These are phyloP conservation scores for Choiromyces venosus DNA, from an alignment of 495 filamentous ascomycete genomes.

Conservation along the genomic window DNA sequence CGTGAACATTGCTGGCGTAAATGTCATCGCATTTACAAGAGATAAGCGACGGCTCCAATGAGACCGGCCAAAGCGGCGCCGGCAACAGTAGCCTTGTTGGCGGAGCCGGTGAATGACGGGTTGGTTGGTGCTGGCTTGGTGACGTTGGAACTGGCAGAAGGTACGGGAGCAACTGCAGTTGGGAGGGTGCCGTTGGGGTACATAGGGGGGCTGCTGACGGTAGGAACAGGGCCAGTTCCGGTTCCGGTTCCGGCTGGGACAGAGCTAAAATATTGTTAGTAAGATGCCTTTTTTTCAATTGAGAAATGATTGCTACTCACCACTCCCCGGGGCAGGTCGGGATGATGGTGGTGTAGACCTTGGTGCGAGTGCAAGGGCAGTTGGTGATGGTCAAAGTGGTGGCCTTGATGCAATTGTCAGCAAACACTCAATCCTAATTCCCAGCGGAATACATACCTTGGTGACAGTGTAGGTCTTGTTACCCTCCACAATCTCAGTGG, in stretches of 20 bases:
- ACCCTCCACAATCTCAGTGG: slow-evolving; percentile 66
- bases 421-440: not conserved
- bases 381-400: slow-evolving; percentile 74
- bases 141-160: slow-evolving; percentile 8
- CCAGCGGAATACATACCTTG: slow-evolving; percentile 48
- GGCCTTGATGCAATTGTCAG: slow-evolving; percentile 40
- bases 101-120: slow-evolving; percentile 42
- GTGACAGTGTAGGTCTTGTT: slow-evolving; percentile 73
- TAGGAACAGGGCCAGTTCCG: slow-evolving; percentile 5
- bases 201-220: slow-evolving; percentile 13
- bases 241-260: slow-evolving; percentile 2
- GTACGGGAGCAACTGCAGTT: slow-evolving; percentile 36
- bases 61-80: slow-evolving; percentile 65
- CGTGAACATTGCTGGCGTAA: slow-evolving; percentile 19
- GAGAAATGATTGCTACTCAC: slow-evolving; percentile 10
- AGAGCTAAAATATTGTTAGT: slow-evolving; percentile 28
- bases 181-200: slow-evolving; percentile 29
- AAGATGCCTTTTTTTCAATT: not conserved
- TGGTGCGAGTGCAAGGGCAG: slow-evolving; percentile 59
- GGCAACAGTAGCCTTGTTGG: slow-evolving; percentile 57
- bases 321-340: slow-evolving; percentile 40
- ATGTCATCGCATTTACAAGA: slow-evolving; percentile 57
- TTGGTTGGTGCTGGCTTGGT: slow-evolving; percentile 37
- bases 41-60: slow-evolving; percentile 65
- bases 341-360: slow-evolving; percentile 44